These are phyloP conservation scores for Termitomyces sp. DNA, from an alignment of 768 basidiomycete genomes.

Conservation along the genomic window DNA sequence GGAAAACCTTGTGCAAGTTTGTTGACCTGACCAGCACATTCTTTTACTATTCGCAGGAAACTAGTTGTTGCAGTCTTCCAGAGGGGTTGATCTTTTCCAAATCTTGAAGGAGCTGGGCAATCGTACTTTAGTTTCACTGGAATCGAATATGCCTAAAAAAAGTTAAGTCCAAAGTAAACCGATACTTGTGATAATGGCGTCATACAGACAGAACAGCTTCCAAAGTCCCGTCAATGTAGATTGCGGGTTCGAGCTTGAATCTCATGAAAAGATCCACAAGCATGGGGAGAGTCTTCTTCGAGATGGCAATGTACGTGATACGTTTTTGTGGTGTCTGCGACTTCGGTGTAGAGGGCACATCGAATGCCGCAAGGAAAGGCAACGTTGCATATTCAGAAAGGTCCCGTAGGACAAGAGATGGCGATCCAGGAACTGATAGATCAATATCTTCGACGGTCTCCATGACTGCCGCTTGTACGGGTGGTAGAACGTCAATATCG, in stretches of 20 bases:
- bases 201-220: constrained; percentile 77
- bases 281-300: constrained; percentile 83
- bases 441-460: constrained; percentile 67
- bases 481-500: constrained; percentile 77
- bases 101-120: constrained; percentile 84
- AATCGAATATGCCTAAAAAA: constrained; percentile 70
- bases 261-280: constrained; percentile 71
- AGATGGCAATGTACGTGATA: constrained; percentile 85
- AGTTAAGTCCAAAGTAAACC: background rate
- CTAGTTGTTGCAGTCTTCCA: constrained; percentile 93
- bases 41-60: constrained; percentile 71
- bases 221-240: constrained; percentile 80
- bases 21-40: constrained; percentile 50
- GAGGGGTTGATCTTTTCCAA: constrained; percentile 78
- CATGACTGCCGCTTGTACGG: constrained; percentile 74
- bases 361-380: constrained; percentile 81
- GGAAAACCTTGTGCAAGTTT: constrained; percentile 41
- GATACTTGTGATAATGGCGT: background rate
- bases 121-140: constrained; percentile 95
- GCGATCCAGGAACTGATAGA: constrained; percentile 49
- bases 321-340: constrained; percentile 48
- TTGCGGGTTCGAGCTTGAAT: constrained; percentile 52
- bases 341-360: constrained; percentile 38
- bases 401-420: constrained; percentile 77
- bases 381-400: constrained; percentile 81